Evolutionary conservation across 352 stramenopile species (phyloP).

Genomic region (Elongisporangium prolatum): DNA sequence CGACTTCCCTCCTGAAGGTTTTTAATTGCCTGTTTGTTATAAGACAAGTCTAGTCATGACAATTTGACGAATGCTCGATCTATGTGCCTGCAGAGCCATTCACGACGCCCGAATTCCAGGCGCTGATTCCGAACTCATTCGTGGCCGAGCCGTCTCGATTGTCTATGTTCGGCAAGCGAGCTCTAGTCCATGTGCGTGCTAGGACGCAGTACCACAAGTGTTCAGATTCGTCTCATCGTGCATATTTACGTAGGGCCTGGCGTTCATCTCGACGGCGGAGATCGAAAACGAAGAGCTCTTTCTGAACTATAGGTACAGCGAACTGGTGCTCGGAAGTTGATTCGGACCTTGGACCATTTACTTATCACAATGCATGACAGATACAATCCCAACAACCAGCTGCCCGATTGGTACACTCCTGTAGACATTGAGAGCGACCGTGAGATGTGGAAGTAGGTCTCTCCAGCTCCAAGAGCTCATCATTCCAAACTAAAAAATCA

Average conservation of each 20-base stretch:
- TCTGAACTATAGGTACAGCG: slow-evolving; percentile 68
- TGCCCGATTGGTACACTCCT: slow-evolving; percentile 81
- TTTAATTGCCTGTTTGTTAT: background rate
- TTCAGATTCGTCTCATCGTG: background rate
- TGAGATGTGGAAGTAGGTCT: slow-evolving; percentile 73
- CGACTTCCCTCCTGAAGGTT: slow-evolving; percentile 74
- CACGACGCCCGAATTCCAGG: slow-evolving; percentile 40
- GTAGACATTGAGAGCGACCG: slow-evolving; percentile 77
- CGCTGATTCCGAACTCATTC: slow-evolving; percentile 81
- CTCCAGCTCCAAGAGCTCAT: background rate
- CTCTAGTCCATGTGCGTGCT: slow-evolving; percentile 68
- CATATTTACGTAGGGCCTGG: slow-evolving; percentile 43
- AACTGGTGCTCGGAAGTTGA: too few species aligned
- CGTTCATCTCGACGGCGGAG: slow-evolving; percentile 72
- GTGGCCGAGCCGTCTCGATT: slow-evolving; percentile 73
- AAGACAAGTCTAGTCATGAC: background rate
- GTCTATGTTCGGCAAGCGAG: slow-evolving; percentile 83
- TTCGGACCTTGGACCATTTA: too few species aligned
- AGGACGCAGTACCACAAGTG: background rate
- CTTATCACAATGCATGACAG: slow-evolving; percentile 22
- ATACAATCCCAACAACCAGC: slow-evolving; percentile 70
- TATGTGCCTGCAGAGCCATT: slow-evolving; percentile 49
- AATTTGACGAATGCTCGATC: background rate
- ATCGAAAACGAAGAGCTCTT: slow-evolving; percentile 84
- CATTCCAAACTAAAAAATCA: slow-evolving; percentile 1